Conservation (phyloP, 768 basidiomycete species). For the Boletus sensibilis region DNA sequence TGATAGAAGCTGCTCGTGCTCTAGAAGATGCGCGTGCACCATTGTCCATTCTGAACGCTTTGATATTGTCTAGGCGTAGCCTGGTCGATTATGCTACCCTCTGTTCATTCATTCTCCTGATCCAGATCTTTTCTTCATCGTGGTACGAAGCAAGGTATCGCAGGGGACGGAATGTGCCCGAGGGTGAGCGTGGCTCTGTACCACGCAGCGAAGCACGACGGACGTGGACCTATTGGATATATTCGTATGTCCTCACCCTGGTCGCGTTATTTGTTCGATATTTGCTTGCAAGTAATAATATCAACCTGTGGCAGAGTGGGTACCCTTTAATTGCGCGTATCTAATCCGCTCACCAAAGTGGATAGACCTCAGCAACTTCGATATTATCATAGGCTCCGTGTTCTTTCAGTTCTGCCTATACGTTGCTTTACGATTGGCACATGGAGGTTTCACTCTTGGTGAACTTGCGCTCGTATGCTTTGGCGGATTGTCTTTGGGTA, state of each 20-base stretch:
- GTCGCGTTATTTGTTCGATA: slow-evolving; percentile 50
- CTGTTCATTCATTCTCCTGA: slow-evolving; percentile 74
- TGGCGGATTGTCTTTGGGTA: slow-evolving; percentile 80
- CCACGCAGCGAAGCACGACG: slow-evolving; percentile 69
- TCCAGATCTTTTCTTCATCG: slow-evolving; percentile 78
- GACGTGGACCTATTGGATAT: slow-evolving; percentile 62
- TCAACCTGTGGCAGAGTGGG: slow-evolving; percentile 74
- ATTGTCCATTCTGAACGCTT: slow-evolving; percentile 49
- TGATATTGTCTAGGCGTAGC: slow-evolving; percentile 68
- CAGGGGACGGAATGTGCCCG: slow-evolving; percentile 43
- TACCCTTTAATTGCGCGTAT: slow-evolving; percentile 10
- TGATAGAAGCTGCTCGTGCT: slow-evolving; percentile 68
- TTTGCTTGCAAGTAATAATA: slow-evolving; percentile 38
- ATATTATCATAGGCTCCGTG: slow-evolving; percentile 66
- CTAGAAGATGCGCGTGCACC: slow-evolving; percentile 44
- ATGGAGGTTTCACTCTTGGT: slow-evolving; percentile 93
- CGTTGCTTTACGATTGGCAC: slow-evolving; percentile 82
- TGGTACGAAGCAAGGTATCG: slow-evolving; percentile 61
- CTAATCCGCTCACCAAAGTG: slow-evolving; percentile 3
- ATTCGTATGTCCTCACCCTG: slow-evolving; percentile 54
- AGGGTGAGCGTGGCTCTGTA: slow-evolving; percentile 73
- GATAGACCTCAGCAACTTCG: slow-evolving; percentile 75
- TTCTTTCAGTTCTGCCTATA: slow-evolving; percentile 95
- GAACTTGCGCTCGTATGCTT: slow-evolving; percentile 89
- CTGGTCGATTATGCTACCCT: slow-evolving; percentile 78